Percentiles rank a stretch among this genome's conserved stretches.
These are phyloP conservation scores for Saksenaea vasiformis DNA, from an alignment of 371 early-diverging fungal genomes.

Conservation along the genomic window DNA sequence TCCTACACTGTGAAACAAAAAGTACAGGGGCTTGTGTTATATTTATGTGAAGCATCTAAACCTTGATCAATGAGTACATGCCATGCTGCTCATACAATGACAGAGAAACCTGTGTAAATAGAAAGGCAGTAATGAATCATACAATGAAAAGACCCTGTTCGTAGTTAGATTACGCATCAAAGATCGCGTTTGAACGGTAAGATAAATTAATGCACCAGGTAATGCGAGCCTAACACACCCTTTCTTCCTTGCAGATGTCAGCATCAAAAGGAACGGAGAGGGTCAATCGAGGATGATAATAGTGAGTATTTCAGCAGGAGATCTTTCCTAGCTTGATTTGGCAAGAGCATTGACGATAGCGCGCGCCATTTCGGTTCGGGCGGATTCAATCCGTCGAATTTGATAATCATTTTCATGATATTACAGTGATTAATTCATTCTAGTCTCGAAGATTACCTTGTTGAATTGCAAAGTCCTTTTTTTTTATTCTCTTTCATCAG, in stretches of 20 bases:
- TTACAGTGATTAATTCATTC: not conserved
- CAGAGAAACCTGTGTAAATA: not conserved
- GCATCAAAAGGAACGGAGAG: not conserved
- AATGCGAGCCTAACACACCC: not conserved
- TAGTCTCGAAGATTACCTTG: not conserved
- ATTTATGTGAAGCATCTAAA: not conserved
- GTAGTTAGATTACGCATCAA: not conserved
- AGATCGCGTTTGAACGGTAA: not conserved
- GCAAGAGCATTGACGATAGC: not conserved
- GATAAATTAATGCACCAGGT: not conserved
- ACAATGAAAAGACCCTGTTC: not conserved
- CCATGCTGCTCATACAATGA: not conserved
- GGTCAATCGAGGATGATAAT: not conserved
- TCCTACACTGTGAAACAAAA: not conserved
- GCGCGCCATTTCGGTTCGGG: conserved; percentile 3
- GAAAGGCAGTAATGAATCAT: not conserved
- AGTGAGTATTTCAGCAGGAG: not conserved
- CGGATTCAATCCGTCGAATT: not conserved
- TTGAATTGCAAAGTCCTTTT: not conserved
- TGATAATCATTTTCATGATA: not conserved
- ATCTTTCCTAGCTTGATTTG: not conserved
- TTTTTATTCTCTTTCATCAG: not conserved
- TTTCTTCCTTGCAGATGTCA: not conserved
- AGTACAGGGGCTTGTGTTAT: not conserved
- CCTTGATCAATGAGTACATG: not conserved